A percentile compares a stretch with the other conserved stretches of the same genome.
Evolutionary conservation across 1,139 yeast genomes (phyloP).

Genomic region (Suhomyces yuchorum): DNA sequence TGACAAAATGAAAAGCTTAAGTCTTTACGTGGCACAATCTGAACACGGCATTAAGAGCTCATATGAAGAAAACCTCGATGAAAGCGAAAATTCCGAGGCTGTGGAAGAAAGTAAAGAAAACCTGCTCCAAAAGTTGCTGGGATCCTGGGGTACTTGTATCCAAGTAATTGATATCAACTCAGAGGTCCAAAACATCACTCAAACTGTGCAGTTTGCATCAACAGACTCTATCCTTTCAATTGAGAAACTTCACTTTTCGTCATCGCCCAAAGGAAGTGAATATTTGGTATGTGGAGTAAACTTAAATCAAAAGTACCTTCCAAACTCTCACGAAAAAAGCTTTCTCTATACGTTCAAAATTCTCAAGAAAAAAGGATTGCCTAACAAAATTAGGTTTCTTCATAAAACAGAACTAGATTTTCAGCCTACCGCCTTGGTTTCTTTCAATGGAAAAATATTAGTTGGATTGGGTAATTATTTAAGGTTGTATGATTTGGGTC

Average conservation of each 20-base stretch:
- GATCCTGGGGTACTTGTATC: slow-evolving; percentile 54
- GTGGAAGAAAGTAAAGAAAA: slow-evolving; percentile 31
- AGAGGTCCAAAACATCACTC: slow-evolving; percentile 34
- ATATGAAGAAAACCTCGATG: slow-evolving; percentile 14
- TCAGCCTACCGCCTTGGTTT: slow-evolving; percentile 50
- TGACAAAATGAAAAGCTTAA: slow-evolving; percentile 15
- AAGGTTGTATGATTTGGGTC: slow-evolving; percentile 73
- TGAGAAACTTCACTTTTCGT: slow-evolving; percentile 24
- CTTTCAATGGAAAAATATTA: slow-evolving; percentile 63
- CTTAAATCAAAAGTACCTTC: slow-evolving; percentile 37
- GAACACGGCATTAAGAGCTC: slow-evolving; percentile 45
- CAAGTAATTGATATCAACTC: slow-evolving; percentile 47
- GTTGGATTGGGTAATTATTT: slow-evolving; percentile 59
- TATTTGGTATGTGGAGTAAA: slow-evolving; percentile 55
- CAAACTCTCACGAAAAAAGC: slow-evolving; percentile 33
- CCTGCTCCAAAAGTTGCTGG: slow-evolving; percentile 22
- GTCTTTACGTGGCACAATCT: slow-evolving; percentile 46
- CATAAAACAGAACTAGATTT: slow-evolving; percentile 65
- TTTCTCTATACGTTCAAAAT: slow-evolving; percentile 49
- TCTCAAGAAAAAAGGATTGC: slow-evolving; percentile 22
- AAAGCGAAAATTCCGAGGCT: background rate
- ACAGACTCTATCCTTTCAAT: slow-evolving; percentile 43
- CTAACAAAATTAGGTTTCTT: slow-evolving; percentile 44
- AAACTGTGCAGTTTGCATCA: slow-evolving; percentile 42
- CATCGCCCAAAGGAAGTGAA: slow-evolving; percentile 24